Evolutionary conservation across 768 basidiomycete genomes (phyloP).

Genomic region (Lactifluus pinguis): DNA sequence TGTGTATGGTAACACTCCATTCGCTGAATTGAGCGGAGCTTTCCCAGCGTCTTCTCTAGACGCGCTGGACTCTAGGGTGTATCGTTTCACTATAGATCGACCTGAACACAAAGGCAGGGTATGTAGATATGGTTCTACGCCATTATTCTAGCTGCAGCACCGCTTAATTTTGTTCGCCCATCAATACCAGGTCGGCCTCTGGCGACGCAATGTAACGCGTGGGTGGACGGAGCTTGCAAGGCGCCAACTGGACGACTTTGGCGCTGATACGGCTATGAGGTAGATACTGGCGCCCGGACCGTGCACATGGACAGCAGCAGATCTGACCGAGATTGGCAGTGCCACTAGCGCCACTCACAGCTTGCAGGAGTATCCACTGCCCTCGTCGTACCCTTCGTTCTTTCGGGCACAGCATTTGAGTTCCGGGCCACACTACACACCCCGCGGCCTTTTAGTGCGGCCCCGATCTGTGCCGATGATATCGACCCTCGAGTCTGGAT

Average conservation of each 20-base stretch:
- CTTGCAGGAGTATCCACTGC: constrained; percentile 50
- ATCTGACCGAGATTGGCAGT: not conserved
- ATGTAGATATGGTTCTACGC: not conserved
- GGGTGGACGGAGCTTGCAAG: constrained; percentile 40
- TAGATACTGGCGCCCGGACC: constrained; percentile 20
- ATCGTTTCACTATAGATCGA: constrained; percentile 34
- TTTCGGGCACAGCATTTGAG: constrained; percentile 23
- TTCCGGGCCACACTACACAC: constrained; percentile 7
- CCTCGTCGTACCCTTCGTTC: constrained; percentile 49
- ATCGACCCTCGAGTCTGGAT: constrained; percentile 34
- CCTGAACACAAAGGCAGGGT: not conserved
- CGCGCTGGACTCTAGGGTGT: constrained; percentile 25
- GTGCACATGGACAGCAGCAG: not conserved
- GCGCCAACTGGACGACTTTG: constrained; percentile 34
- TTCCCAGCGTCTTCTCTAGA: constrained; percentile 34
- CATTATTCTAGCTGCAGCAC: not conserved
- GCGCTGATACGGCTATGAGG: constrained; percentile 31
- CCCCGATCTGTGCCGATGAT: constrained; percentile 7
- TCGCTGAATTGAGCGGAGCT: constrained; percentile 47
- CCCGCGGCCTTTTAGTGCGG: constrained; percentile 4
- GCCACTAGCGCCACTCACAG: not conserved
- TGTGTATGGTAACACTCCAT: constrained; percentile 43
- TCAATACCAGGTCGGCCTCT: constrained; percentile 19
- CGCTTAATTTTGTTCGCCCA: not conserved
- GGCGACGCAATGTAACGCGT: constrained; percentile 48